A percentile compares a stretch with the other conserved stretches of the same genome.
phyloP scores from a whole-genome alignment of 2,329 filamentous ascomycete genomes.

The Trichoderma koningiopsis region DNA sequence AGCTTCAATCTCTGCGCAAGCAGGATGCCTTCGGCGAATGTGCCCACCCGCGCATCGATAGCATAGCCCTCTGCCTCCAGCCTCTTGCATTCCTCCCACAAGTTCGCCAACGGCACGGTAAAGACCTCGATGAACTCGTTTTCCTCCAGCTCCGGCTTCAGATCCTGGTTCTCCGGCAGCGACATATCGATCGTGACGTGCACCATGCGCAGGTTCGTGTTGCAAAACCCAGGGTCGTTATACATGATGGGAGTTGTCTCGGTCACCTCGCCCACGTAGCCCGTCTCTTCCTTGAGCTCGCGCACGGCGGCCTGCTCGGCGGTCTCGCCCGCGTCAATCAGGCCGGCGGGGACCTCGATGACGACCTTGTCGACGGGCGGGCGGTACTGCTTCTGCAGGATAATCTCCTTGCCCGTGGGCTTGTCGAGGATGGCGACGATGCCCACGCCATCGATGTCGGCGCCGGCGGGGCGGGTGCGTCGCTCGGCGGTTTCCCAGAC shows the following conservation, averaged over 20 bases:
- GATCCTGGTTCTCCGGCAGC: conserved; percentile 68
- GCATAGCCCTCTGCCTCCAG: conserved; percentile 73
- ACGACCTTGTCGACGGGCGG: conserved; percentile 61
- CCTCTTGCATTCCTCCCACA: conserved; percentile 68
- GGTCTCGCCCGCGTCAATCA: conserved; percentile 64
- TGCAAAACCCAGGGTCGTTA: conserved; percentile 67
- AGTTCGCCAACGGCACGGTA: conserved; percentile 61
- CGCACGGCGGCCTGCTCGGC: conserved; percentile 63
- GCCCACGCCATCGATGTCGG: conserved; percentile 71
- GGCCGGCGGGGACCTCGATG: conserved; percentile 66
- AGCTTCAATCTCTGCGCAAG: conserved; percentile 62
- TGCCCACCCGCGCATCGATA: conserved; percentile 77
- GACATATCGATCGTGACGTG: conserved; percentile 73
- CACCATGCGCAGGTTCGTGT: conserved; percentile 68
- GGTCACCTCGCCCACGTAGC: conserved; percentile 58
- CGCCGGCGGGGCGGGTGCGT: conserved; percentile 62
- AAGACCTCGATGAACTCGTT: conserved; percentile 84
- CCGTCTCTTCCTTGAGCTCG: conserved; percentile 68
- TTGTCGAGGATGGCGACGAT: conserved; percentile 69
- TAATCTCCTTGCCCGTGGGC: conserved; percentile 54
- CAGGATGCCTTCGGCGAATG: conserved; percentile 76
- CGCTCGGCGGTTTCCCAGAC: conserved; percentile 75
- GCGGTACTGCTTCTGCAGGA: conserved; percentile 69
- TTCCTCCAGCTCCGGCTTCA: conserved; percentile 71
- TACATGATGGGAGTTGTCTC: conserved; percentile 68